Conservation (phyloP, 1,139 yeast species). For the Geotrichum macrosporum region DNA sequence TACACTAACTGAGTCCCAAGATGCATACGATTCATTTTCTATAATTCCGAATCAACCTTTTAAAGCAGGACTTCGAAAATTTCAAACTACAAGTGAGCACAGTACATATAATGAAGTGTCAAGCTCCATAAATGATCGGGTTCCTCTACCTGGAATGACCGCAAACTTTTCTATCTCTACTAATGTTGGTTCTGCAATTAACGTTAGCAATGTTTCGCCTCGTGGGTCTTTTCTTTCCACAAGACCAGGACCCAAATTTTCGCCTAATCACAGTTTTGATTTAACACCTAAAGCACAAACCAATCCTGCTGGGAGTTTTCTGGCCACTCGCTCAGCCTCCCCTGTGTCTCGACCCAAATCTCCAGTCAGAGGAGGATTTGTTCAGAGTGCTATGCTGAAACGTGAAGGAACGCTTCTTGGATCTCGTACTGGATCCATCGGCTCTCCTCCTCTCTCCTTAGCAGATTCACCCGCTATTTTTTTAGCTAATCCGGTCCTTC, state of each 20-base stretch:
- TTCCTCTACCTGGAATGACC: constrained; percentile 21
- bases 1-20: too few relatives aligned
- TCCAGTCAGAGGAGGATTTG: constrained; percentile 32
- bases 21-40: too few relatives aligned
- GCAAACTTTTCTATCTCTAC: not conserved
- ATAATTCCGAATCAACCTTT: constrained; percentile 8
- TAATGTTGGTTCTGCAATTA: constrained; percentile 16
- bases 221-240: constrained; percentile 16
- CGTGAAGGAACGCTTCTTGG: constrained; percentile 27
- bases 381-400: constrained; percentile 34
- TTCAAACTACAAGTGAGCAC: constrained; percentile 16
- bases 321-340: constrained; percentile 19
- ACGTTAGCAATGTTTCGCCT: constrained; percentile 18
- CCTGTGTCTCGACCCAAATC: constrained; percentile 22
- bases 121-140: constrained; percentile 15
- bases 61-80: constrained; percentile 13
- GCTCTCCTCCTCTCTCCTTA: constrained; percentile 6
- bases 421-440: constrained; percentile 19
- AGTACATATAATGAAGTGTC: constrained; percentile 16
- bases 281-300: constrained; percentile 14
- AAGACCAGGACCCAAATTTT: constrained; percentile 14
- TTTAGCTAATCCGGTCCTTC: constrained; percentile 19
- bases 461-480: constrained; percentile 12
- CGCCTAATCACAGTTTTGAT: constrained; percentile 12
- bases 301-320: constrained; percentile 20